Base-by-base conservation (phyloP, 441 rosid species). In the Viola pubescens region DNA sequence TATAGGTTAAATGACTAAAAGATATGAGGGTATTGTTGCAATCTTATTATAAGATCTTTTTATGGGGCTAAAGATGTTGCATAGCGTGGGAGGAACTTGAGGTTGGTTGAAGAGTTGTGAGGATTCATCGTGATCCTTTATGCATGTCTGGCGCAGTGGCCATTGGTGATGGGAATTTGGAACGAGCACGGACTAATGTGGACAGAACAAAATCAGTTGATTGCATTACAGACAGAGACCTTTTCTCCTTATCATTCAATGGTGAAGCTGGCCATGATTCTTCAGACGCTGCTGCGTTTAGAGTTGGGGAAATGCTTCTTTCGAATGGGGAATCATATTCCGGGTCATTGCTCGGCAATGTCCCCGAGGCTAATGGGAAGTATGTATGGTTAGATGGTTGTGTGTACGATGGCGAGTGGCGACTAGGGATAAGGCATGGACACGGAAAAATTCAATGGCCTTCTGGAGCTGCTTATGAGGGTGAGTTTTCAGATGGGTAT, bases 91-190 rank as follows among this genome's bases (percentile, higher is more conserved):
- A 74, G 70, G 59, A 54, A 61, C 62, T 73, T 62, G 37, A 59
- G 50, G 54, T 70, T 53, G 60, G 46, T 41, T 58, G n/a, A 69
- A 58, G 45, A 48, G 63, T 64, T 58, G 64, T 60, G 40, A 79
- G 77, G 57, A 70, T 63, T 58, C 61, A 81, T 73, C 71, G 70
- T 71, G 57, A 59, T 78, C 74, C 77, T 76, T 81, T 84, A 72
- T 92, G 95, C 95, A 94, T 92, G 99, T 85, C 97, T 86, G 79
- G 77, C 69, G 80, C 75, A 46, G 82, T 70, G 88, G 83, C 82
- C 74, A 70, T 55, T 63, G 70, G 56, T 68, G 83, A 53, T 68
- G 82, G 70, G 66, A 62, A 59, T 56, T 67, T 70, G 53, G 85
- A 75, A 75, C 75, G 83, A 70, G 68, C 68, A 62, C 79, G 68